Conservation (phyloP, 2,329 filamentous ascomycete species). For the Neophaeococcomyces mojaviensis region DNA sequence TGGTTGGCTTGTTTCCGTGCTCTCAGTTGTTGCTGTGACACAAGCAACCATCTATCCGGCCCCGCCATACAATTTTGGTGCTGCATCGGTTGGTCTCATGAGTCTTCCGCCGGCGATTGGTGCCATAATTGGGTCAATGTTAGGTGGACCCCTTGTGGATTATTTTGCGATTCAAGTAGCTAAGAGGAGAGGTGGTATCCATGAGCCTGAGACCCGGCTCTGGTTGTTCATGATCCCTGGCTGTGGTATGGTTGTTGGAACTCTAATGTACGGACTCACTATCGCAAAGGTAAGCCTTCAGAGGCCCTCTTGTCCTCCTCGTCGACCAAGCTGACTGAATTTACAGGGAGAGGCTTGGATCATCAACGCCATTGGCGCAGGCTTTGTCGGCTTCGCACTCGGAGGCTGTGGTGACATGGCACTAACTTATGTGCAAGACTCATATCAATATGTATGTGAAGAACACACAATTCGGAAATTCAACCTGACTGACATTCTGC, state of each 20-base stretch:
- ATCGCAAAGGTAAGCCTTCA: too few species aligned
- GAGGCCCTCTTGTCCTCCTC: too few species aligned
- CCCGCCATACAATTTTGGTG: conserved; percentile 28
- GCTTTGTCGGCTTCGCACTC: conserved; percentile 30
- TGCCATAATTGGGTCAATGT: conserved; percentile 33
- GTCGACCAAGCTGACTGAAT: conserved; percentile 17
- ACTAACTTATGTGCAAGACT: conserved; percentile 27
- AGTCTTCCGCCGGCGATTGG: conserved; percentile 33
- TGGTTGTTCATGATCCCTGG: conserved; percentile 31
- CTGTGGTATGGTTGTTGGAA: conserved; percentile 26
- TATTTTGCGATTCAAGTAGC: conserved; percentile 36
- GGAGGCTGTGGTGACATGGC: conserved; percentile 23
- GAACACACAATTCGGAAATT: neutral
- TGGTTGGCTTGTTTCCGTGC: conserved; percentile 32
- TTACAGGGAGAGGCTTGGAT: conserved; percentile 25
- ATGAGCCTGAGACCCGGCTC: conserved; percentile 44
- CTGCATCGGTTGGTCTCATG: conserved; percentile 29
- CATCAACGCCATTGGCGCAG: conserved; percentile 25
- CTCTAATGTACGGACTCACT: conserved; percentile 36
- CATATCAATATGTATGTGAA: conserved; percentile 26
- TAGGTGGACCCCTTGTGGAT: conserved; percentile 35
- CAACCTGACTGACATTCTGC: neutral
- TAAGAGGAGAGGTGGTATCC: conserved; percentile 38
- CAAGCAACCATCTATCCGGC: conserved; percentile 31
- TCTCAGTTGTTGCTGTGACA: conserved; percentile 28